These are phyloP conservation scores for Pleurotus tuber-regium DNA, from an alignment of 768 basidiomycete genomes.

Conservation along the genomic window DNA sequence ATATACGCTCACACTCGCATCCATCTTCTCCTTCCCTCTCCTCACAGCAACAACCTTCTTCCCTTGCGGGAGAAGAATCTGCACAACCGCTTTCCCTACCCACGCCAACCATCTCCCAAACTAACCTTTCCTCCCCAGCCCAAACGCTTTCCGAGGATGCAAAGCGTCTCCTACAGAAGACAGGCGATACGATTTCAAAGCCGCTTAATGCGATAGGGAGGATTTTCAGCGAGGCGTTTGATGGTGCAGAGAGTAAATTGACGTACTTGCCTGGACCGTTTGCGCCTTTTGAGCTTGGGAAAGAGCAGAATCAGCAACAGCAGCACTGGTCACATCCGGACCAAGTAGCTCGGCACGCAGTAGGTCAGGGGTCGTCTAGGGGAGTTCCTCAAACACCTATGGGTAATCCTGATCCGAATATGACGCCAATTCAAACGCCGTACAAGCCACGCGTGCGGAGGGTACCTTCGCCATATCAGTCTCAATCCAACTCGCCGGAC, in stretches of 20 bases:
- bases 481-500: slow-evolving; percentile 18
- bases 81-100: slow-evolving; percentile 74
- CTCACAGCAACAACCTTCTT: slow-evolving; percentile 26
- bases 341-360: slow-evolving; percentile 24
- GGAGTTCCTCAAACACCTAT: slow-evolving; percentile 39
- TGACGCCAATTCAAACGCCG: slow-evolving; percentile 55
- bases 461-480: slow-evolving; percentile 38
- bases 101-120: slow-evolving; percentile 23
- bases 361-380: slow-evolving; percentile 18
- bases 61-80: slow-evolving; percentile 85
- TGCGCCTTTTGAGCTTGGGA: slow-evolving; percentile 61
- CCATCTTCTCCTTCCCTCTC: slow-evolving; percentile 18
- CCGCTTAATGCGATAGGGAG: slow-evolving; percentile 87
- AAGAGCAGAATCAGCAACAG: slow-evolving; percentile 36
- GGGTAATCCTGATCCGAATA: slow-evolving; percentile 29
- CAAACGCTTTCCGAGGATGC: slow-evolving; percentile 69
- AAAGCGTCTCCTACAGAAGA: slow-evolving; percentile 80
- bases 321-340: slow-evolving; percentile 41
- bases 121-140: slow-evolving; percentile 30
- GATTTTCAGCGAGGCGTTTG: slow-evolving; percentile 83
- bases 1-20: slow-evolving; percentile 24
- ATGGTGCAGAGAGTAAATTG: slow-evolving; percentile 65
- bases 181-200: slow-evolving; percentile 87
- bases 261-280: slow-evolving; percentile 68
- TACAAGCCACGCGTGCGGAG: slow-evolving; percentile 73